These are phyloP conservation scores for Trichoderma atrobrunneum DNA, from an alignment of 2,329 filamentous ascomycete species.

Conservation along the genomic window DNA sequence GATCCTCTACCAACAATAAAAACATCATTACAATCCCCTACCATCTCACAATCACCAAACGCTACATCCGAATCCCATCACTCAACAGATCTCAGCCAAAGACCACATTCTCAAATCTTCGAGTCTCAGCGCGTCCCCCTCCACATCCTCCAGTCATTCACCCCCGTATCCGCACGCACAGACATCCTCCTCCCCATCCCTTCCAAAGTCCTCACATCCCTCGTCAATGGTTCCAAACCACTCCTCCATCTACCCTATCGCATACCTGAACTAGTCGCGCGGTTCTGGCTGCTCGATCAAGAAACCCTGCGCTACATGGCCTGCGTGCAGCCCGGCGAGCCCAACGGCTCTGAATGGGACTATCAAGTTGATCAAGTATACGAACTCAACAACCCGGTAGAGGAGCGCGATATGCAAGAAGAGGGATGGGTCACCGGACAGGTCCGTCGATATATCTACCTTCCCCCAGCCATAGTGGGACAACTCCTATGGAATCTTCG, in stretches of 20 bases:
- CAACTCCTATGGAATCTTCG: conserved; percentile 58
- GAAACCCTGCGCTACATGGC: conserved; percentile 59
- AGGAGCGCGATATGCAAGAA: conserved; percentile 49
- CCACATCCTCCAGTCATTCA: conserved; percentile 47
- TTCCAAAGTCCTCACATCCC: conserved; percentile 44
- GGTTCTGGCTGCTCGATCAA: conserved; percentile 62
- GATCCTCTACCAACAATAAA: neutral
- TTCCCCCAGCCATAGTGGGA: conserved; percentile 57
- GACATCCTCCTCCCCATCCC: conserved; percentile 55
- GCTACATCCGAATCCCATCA: neutral
- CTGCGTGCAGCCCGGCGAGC: conserved; percentile 47
- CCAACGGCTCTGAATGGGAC: conserved; percentile 34
- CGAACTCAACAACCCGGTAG: conserved; percentile 58
- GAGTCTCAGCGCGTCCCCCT: conserved; percentile 51
- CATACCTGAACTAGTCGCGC: conserved; percentile 52
- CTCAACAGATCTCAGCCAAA: neutral
- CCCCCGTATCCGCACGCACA: conserved; percentile 47
- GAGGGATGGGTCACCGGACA: conserved; percentile 53
- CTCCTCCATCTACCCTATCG: conserved; percentile 56
- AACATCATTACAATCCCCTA: neutral
- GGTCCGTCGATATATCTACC: conserved; percentile 51
- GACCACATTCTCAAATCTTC: conserved; percentile 30
- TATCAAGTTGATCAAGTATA: conserved; percentile 49
- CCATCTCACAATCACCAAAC: neutral
- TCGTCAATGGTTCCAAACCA: conserved; percentile 49